Conservation (phyloP, 345 rosid genomes). For the Eutrema yunnanense region DNA sequence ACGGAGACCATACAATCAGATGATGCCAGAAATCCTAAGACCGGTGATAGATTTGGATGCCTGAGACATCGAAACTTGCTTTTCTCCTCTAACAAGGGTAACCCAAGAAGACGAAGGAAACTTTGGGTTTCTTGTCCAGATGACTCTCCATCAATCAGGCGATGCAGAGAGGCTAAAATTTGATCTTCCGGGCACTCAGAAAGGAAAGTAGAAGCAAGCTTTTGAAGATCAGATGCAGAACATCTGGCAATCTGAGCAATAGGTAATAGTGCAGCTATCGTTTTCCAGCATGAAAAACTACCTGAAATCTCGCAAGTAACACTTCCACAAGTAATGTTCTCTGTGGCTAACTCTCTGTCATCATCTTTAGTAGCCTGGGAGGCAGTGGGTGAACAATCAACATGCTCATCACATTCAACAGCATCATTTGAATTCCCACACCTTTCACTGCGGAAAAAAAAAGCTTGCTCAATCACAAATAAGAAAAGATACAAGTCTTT, state of each 20-base stretch:
- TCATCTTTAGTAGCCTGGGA: conserved; percentile 13
- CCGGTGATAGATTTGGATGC: conserved; percentile 78
- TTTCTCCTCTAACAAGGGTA: conserved; percentile 48
- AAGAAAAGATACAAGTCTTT: background rate
- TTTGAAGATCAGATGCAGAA: conserved; percentile 42
- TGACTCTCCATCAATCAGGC: conserved; percentile 58
- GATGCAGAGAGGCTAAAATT: conserved; percentile 49
- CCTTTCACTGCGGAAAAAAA: conserved; percentile 36
- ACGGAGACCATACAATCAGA: conserved; percentile 43
- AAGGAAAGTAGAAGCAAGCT: conserved; percentile 43
- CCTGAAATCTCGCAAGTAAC: conserved; percentile 34
- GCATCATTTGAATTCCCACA: conserved; percentile 16
- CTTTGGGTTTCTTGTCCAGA: conserved; percentile 53
- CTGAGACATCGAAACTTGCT: conserved; percentile 51
- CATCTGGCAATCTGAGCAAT: conserved; percentile 43
- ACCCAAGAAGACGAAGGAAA: conserved; percentile 58
- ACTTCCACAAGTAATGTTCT: conserved; percentile 22
- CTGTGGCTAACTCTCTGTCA: conserved; percentile 12
- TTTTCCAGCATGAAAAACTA: conserved; percentile 47
- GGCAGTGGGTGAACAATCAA: conserved; percentile 14
- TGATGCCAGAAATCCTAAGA: conserved; percentile 56
- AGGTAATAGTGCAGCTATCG: conserved; percentile 54
- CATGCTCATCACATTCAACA: conserved; percentile 19
- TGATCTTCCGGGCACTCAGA: conserved; percentile 66
- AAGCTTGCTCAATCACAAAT: background rate